phyloP scores from a whole-genome alignment of 2,329 filamentous ascomycete genomes.

The Tolypocladium paradoxum region DNA sequence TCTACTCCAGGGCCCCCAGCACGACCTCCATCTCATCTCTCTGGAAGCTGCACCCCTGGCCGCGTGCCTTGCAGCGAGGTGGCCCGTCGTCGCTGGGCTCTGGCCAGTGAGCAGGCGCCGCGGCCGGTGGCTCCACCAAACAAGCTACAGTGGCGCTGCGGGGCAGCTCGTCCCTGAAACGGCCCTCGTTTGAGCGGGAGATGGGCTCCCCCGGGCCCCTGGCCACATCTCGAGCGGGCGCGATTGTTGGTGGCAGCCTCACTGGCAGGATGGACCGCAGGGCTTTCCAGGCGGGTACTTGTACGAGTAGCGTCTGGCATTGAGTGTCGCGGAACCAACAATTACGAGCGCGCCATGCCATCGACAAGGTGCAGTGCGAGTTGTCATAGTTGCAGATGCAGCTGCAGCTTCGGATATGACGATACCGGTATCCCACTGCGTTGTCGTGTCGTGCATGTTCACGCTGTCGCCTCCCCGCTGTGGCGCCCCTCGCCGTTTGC shows the following conservation, averaged over 20 bases:
- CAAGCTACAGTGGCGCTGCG: constrained; percentile 3
- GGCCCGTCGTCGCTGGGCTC: not conserved
- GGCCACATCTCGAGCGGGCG: not conserved
- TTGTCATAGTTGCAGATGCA: too few species aligned
- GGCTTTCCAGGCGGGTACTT: too few species aligned
- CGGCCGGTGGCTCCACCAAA: not conserved
- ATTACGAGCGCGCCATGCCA: too few species aligned
- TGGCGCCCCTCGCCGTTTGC: not conserved
- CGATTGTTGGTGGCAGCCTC: not conserved
- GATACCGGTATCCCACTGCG: too few species aligned
- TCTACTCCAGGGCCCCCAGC: not conserved
- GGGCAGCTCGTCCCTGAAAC: constrained; percentile 5
- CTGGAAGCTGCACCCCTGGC: not conserved
- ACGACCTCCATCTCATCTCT: not conserved
- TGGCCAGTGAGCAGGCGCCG: not conserved
- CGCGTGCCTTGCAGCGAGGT: not conserved
- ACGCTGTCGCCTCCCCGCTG: not conserved
- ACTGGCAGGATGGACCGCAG: too few species aligned
- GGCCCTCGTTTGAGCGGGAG: constrained; percentile 1
- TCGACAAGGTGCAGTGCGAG: too few species aligned
- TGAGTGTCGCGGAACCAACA: too few species aligned
- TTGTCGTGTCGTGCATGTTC: too few species aligned
- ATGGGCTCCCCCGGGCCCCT: not conserved
- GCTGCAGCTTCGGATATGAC: too few species aligned
- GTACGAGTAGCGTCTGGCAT: too few species aligned